phyloP scores from a whole-genome alignment of 441 rosid genomes.

The Populus hybrid region DNA sequence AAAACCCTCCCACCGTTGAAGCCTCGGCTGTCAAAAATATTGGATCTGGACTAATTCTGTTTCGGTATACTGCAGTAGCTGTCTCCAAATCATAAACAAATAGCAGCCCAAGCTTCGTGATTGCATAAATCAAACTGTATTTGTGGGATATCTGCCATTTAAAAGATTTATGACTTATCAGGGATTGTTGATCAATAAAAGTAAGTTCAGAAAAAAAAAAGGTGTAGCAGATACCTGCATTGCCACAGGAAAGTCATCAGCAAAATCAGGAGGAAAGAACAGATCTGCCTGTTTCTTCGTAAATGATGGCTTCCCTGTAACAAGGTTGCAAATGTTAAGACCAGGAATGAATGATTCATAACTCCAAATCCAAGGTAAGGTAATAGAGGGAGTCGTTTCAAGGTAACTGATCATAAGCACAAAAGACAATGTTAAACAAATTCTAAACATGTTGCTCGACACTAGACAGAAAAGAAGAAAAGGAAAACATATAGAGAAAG shows the following conservation, averaged over 20 bases:
- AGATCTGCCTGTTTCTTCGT: constrained; percentile 98
- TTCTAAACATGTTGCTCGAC: not conserved
- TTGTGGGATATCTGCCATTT: constrained; percentile 93
- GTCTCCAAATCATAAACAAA: constrained; percentile 99
- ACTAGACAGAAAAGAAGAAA: not conserved
- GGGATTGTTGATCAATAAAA: constrained; percentile 18
- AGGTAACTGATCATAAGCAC: not conserved
- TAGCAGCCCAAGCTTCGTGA: constrained; percentile 97
- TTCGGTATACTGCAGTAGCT: constrained; percentile 97
- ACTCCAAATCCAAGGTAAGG: not conserved
- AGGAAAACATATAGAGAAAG: not conserved
- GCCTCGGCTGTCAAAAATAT: constrained; percentile 98
- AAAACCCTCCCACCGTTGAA: constrained; percentile 84
- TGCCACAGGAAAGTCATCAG: constrained; percentile 99
- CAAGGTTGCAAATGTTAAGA: constrained; percentile 11
- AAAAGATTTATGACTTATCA: constrained; percentile 29
- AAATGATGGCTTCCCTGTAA: constrained; percentile 88
- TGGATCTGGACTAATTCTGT: constrained; percentile 98
- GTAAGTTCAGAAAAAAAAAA: not conserved
- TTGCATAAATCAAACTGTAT: constrained; percentile 84
- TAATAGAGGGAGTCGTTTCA: not conserved
- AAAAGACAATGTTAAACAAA: not conserved
- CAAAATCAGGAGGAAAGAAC: constrained; percentile 99
- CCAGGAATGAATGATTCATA: not conserved
- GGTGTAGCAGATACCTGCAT: constrained; percentile 72